Evolutionary conservation across 495 filamentous ascomycete species (phyloP).

Genomic region (Neurospora tetrasperma): DNA sequence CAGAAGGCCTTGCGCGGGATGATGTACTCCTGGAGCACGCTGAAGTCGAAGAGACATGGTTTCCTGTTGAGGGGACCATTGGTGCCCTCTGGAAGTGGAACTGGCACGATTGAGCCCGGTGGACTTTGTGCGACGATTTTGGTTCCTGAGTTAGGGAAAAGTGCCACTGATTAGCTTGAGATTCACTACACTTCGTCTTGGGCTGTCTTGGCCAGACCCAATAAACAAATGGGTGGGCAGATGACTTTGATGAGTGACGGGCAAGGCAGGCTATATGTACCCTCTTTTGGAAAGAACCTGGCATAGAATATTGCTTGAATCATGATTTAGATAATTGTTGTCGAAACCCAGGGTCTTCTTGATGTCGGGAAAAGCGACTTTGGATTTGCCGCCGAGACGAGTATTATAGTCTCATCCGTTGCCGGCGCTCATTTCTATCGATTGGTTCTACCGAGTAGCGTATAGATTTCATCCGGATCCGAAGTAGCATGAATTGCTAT

Average conservation of each 20-base stretch:
- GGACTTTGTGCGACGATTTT: conserved; percentile 67
- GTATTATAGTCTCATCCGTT: background rate
- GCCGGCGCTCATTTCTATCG: background rate
- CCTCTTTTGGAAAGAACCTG: conserved; percentile 82
- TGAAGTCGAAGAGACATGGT: conserved; percentile 68
- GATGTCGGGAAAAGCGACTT: background rate
- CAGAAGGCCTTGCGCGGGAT: conserved; percentile 90
- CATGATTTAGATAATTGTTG: conserved; percentile 33
- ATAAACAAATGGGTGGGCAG: background rate
- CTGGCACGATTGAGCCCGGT: conserved; percentile 60
- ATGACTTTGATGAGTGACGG: background rate
- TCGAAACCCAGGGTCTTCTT: background rate
- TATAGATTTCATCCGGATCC: background rate
- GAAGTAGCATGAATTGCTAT: background rate
- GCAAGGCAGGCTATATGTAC: conserved; percentile 30
- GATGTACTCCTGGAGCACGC: conserved; percentile 74
- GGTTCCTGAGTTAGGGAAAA: conserved; percentile 48
- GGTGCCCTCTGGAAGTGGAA: conserved; percentile 20
- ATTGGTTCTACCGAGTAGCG: background rate
- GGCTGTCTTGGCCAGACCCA: background rate
- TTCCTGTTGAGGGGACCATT: conserved; percentile 40
- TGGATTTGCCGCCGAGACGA: background rate
- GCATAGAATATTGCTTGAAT: conserved; percentile 96
- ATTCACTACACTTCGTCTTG: background rate
- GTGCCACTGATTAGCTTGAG: background rate